A percentile compares a stretch with the other conserved stretches of the same genome.
phyloP scores from a whole-genome alignment of 768 basidiomycete genomes.

The Cystobasidium onofrii region DNA sequence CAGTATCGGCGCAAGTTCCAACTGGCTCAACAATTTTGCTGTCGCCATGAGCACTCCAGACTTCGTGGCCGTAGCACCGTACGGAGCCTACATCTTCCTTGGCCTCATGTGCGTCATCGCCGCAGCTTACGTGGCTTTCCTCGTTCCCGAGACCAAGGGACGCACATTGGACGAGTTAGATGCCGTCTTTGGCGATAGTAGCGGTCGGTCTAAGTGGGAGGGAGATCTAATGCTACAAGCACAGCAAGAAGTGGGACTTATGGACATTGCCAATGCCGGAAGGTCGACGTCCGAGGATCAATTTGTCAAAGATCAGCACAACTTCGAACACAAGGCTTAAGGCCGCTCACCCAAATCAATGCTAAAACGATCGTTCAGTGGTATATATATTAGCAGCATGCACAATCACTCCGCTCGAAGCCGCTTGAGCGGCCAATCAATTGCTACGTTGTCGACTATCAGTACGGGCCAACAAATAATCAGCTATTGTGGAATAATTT shows the following conservation, averaged over 20 bases:
- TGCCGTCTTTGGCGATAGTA: slow-evolving; percentile 54
- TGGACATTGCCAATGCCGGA: background rate
- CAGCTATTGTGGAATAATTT: too few species aligned
- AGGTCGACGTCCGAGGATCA: background rate
- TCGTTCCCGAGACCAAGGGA: slow-evolving; percentile 74
- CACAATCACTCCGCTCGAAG: too few species aligned
- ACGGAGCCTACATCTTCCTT: slow-evolving; percentile 13
- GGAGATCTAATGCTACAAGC: slow-evolving; percentile 3
- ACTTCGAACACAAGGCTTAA: background rate
- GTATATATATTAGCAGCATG: too few species aligned
- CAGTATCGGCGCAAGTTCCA: slow-evolving; percentile 12
- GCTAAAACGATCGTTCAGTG: too few species aligned
- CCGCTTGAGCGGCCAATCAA: too few species aligned
- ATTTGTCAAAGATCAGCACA: background rate
- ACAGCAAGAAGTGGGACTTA: slow-evolving; percentile 1
- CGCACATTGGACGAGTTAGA: slow-evolving; percentile 81
- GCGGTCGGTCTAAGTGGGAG: slow-evolving; percentile 4
- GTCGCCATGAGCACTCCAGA: slow-evolving; percentile 2
- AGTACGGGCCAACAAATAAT: too few species aligned
- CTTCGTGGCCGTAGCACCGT: slow-evolving; percentile 1
- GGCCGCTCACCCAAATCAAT: too few species aligned
- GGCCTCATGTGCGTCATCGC: slow-evolving; percentile 6
- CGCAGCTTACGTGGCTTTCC: slow-evolving; percentile 59
- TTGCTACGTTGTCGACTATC: too few species aligned
- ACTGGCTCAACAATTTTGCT: slow-evolving; percentile 18